Conservation (phyloP, 257 asterid genomes). For the Fraxinus quadrangulata region DNA sequence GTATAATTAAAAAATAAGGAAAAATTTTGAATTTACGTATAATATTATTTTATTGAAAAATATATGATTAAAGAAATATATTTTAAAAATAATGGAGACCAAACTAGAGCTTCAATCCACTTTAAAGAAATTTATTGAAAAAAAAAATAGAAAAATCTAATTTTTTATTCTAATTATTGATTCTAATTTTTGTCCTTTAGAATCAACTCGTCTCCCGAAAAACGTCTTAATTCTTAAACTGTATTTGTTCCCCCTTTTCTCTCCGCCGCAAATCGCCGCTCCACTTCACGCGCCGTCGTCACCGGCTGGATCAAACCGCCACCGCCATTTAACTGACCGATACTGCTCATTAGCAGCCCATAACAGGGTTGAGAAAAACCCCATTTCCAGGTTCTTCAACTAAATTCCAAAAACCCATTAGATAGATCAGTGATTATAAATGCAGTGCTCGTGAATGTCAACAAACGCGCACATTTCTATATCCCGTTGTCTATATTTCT, state of each 20-base stretch:
- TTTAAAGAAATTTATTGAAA: too few species aligned
- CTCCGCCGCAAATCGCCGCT: conserved; percentile 37
- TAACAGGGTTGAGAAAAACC: conserved; percentile 21
- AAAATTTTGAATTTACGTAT: too few species aligned
- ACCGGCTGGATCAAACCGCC: conserved; percentile 20
- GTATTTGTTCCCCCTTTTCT: conserved; percentile 3
- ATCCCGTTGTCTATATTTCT: background rate
- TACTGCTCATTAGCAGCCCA: conserved; percentile 20
- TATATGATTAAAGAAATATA: too few species aligned
- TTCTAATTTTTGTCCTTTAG: conserved; percentile 31
- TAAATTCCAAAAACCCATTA: conserved; percentile 22
- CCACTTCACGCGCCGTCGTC: conserved; percentile 34
- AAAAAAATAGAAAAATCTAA: too few species aligned
- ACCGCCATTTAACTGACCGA: background rate
- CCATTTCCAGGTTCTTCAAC: conserved; percentile 43
- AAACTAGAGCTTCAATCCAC: too few species aligned
- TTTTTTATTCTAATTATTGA: too few species aligned
- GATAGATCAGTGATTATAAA: conserved; percentile 32
- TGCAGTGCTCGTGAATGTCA: conserved; percentile 27
- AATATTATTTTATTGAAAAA: too few species aligned
- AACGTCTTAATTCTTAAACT: conserved; percentile 34
- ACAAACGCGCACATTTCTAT: background rate
- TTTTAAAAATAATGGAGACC: too few species aligned
- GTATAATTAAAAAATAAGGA: too few species aligned
- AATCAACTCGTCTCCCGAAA: conserved; percentile 27